Evolutionary conservation across 2,329 filamentous ascomycete genomes (phyloP), one percentile per base, ranked within the genome.

Genomic region (Colletotrichum karsti): DNA sequence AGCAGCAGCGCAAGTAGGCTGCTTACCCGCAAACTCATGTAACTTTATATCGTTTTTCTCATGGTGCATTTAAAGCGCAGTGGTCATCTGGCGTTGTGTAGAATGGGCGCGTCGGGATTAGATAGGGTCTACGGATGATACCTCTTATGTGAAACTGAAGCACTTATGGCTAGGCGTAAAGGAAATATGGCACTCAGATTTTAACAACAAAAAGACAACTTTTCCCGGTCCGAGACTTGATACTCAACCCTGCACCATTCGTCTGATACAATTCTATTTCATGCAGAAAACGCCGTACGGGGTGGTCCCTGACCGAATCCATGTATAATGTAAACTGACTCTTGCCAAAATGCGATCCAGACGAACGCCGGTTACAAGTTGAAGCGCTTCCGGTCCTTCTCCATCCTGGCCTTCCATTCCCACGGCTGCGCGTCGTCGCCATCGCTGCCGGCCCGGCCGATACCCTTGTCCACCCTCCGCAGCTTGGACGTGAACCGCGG

Each of bases 391-490:
- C 96, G 87, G 76, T 93, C 86, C 85, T 98, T 98, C 83, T 99
- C 96, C 91, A 96, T 97, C 77, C 91, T 90, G 10, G 93, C 92
- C 83, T 97, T 97, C 96, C 96, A 99, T 78, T 98, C 90, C 95
- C 96, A 98, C 77, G 97, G 93, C 73, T 94, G 88, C 39, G 94
- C 93, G 79, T 91, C 83, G 79, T 90, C 84, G 84, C 93, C 88
- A 69, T 90, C 86, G 73, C 89, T 91, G 18, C 90, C 90, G 7
- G 90, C 89, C 62, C 87, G 81, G 13, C 89, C 89, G 72, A 99
- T 92, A 0, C 95, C 95, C 81, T 94, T 95, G 78, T 98, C 95
- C 46, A 98, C 91, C 74, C 96, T 90, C 73, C 95, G 89, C 75
- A 99, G 82, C 84, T 98, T 98, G 71, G 98, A 81, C 2, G 82